Evolutionary conservation across 805 yeast species (phyloP).

Genomic region (Ogataea nitratoaversa): DNA sequence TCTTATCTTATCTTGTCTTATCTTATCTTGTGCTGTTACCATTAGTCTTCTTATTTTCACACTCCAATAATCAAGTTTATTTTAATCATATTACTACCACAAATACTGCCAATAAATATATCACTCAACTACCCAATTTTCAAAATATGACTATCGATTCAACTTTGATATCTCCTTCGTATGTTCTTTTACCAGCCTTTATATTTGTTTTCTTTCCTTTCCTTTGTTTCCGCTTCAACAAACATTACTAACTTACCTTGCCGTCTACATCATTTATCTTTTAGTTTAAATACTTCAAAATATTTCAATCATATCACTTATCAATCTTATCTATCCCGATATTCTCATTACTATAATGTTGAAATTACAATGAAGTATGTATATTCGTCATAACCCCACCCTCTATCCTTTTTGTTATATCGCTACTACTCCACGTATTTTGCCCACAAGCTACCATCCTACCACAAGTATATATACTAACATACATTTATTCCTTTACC

Average conservation of each 20-base stretch:
- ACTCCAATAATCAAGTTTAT: too few species aligned
- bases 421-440: neutral
- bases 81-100: too few species aligned
- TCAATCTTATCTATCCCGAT: slow-evolving; percentile 17
- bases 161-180: neutral
- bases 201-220: neutral
- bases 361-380: slow-evolving; percentile 35
- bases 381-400: neutral
- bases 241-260: neutral
- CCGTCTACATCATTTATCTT: neutral
- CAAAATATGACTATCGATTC: slow-evolving; percentile 2
- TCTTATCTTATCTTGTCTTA: neutral
- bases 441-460: neutral
- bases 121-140: neutral
- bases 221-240: neutral
- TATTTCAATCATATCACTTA: neutral
- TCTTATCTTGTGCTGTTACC: neutral
- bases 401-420: neutral
- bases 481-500: neutral
- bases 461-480: neutral
- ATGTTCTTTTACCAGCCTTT: neutral
- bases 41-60: too few species aligned
- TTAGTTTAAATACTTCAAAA: neutral
- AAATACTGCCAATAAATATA: too few species aligned
- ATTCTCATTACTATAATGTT: slow-evolving; percentile 26